These are phyloP conservation scores for Flaveria floridana DNA, from an alignment of 140 eudicot genomes.

Conservation along the genomic window DNA sequence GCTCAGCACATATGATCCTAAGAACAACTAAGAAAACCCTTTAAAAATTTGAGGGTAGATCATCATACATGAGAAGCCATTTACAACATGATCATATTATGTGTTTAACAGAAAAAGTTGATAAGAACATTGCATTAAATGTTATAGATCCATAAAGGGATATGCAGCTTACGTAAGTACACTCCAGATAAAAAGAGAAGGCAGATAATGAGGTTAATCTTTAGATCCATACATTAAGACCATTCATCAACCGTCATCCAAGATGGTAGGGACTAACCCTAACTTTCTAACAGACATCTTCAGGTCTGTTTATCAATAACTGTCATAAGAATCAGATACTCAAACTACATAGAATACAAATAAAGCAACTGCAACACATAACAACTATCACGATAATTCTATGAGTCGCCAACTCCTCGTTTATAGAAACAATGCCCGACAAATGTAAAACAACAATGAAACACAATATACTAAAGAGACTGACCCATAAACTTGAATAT, in stretches of 20 bases:
- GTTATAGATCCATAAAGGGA: background rate
- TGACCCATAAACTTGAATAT: background rate
- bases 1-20: background rate
- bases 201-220: background rate
- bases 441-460: background rate
- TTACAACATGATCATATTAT: background rate
- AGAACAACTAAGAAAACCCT: background rate
- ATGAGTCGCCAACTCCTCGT: background rate
- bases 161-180: background rate
- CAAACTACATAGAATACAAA: constrained; percentile 17
- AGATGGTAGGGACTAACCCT: background rate
- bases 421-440: background rate
- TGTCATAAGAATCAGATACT: constrained; percentile 29
- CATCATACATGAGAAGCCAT: background rate
- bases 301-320: background rate
- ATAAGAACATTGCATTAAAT: too few species aligned
- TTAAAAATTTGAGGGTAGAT: background rate
- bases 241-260: constrained; percentile 18
- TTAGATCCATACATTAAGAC: background rate
- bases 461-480: background rate
- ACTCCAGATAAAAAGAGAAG: background rate
- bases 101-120: too few species aligned
- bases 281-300: constrained; percentile 25
- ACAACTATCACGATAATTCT: background rate
- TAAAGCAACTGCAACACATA: constrained; percentile 9